Base-by-base conservation (phyloP, 495 filamentous ascomycete species). In the Pyrenula massariospora region DNA sequence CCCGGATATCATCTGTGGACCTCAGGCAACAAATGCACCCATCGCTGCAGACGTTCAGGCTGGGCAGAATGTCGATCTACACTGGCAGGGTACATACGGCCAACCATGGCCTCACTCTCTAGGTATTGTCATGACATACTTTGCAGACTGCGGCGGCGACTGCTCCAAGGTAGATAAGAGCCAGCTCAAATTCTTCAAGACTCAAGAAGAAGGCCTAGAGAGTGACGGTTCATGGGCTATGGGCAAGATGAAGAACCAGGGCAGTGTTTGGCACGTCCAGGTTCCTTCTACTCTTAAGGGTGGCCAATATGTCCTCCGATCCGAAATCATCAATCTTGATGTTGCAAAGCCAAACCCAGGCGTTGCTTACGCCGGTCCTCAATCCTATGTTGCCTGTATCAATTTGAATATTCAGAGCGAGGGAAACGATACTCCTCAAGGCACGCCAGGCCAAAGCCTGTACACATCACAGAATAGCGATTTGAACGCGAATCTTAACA, bases 281-380 rank as follows among this genome's bases (percentile, higher is more conserved):
- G 85, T 92, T 64, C 87, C 88, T 25, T 62, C 70, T 36, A 68
- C 69, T 63, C 77, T 91, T 54, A 79, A 75, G 24, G 61, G 83
- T 15, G 87, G 87, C 47, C 84, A 85, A 73, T 92, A 89, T 62
- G 82, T 92, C 57, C 72, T 92, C 49, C 85, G 88, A 24, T 85
- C 89, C 66, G 88, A 92, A 68, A 84, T 91, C 62, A 86, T 91
- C 54, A 86, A 83, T 19, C 80, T 91, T n/a, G 86, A 91, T 74
- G 76, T 77, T 20, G 85, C 82, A 11, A 73, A 67, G 15, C 60
- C 71, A 19, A 59, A 62, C 15, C 73, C 84, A 62, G 86, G 86
- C 49, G 85, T 87, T 2, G 15, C 5, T 15, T 52, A 21, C 20
- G 8, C 50, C 5, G 50, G 50, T 21, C 22, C 50, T 20, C 88